phyloP scores from a whole-genome alignment of 2,329 filamentous ascomycete species.

The Xylaria sp. region DNA sequence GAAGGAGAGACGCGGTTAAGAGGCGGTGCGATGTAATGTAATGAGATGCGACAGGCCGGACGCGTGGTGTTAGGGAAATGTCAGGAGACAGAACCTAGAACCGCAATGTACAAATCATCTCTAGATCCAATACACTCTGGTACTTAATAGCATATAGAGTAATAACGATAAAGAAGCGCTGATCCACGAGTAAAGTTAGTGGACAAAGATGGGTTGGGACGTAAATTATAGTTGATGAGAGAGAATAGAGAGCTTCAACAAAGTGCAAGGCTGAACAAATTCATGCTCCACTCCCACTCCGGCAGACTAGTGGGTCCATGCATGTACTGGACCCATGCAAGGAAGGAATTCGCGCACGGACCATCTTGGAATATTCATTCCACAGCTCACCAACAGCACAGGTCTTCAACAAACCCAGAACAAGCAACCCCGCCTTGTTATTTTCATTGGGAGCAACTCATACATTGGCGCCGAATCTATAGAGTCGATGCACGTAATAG shows the following conservation, averaged over 20 bases:
- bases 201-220: neutral
- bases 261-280: conserved; percentile 22
- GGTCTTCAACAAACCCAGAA: neutral
- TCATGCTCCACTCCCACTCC: conserved; percentile 1
- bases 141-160: conserved; percentile 10
- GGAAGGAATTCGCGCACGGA: no score
- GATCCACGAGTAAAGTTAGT: neutral
- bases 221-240: neutral
- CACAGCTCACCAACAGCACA: no score
- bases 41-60: conserved; percentile 12
- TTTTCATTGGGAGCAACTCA: neutral
- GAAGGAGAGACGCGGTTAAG: neutral
- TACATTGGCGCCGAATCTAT: neutral
- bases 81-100: conserved; percentile 32
- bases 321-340: no score
- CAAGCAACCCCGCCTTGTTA: neutral
- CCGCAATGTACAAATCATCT: conserved; percentile 29
- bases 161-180: neutral
- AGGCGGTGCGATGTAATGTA: conserved; percentile 12
- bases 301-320: conserved; percentile 5
- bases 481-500: neutral
- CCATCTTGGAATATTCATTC: no score
- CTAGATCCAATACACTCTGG: conserved; percentile 16
- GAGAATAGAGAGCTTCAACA: no score
- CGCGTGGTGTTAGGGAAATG: conserved; percentile 27